Percentiles rank a stretch among this genome's conserved stretches.
These are phyloP conservation scores for Xylariomycetidae sp. DNA, from an alignment of 2,329 filamentous ascomycete species.

Conservation along the genomic window DNA sequence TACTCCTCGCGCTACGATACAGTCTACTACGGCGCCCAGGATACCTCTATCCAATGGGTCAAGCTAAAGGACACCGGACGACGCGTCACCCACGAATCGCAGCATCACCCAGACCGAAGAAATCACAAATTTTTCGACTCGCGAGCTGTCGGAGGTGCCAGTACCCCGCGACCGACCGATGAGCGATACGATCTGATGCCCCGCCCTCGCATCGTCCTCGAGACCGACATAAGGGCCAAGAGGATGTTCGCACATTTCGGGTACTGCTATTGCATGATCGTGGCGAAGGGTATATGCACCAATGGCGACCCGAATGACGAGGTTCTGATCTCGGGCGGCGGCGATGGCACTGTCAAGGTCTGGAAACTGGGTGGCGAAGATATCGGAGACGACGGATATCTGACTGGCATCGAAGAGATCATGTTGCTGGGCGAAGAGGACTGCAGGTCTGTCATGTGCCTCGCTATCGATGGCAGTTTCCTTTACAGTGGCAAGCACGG, in stretches of 20 bases:
- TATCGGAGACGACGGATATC: constrained; percentile 45
- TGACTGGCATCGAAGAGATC: constrained; percentile 64
- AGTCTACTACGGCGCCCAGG: constrained; percentile 88
- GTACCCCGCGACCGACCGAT: constrained; percentile 67
- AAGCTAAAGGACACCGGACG: constrained; percentile 61
- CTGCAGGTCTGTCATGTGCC: constrained; percentile 64
- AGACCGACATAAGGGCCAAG: constrained; percentile 77
- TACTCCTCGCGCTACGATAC: constrained; percentile 78
- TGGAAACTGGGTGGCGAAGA: constrained; percentile 62
- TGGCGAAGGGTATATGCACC: constrained; percentile 65
- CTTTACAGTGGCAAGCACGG: constrained; percentile 85
- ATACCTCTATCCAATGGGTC: constrained; percentile 94
- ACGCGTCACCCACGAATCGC: constrained; percentile 56
- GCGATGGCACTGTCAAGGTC: constrained; percentile 91
- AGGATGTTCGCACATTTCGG: constrained; percentile 90
- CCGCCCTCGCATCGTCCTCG: constrained; percentile 55
- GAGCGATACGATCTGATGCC: constrained; percentile 53
- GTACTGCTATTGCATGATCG: constrained; percentile 93
- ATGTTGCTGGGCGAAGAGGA: constrained; percentile 60
- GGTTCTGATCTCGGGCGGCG: constrained; percentile 83
- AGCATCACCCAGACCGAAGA: constrained; percentile 68
- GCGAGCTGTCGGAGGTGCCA: constrained; percentile 73
- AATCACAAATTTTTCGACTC: constrained; percentile 94
- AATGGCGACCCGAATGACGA: constrained; percentile 71
- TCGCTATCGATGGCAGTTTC: constrained; percentile 85